Evolutionary conservation across 2,329 filamentous ascomycete genomes (phyloP).

Genomic region (Scedosporium apiospermum): DNA sequence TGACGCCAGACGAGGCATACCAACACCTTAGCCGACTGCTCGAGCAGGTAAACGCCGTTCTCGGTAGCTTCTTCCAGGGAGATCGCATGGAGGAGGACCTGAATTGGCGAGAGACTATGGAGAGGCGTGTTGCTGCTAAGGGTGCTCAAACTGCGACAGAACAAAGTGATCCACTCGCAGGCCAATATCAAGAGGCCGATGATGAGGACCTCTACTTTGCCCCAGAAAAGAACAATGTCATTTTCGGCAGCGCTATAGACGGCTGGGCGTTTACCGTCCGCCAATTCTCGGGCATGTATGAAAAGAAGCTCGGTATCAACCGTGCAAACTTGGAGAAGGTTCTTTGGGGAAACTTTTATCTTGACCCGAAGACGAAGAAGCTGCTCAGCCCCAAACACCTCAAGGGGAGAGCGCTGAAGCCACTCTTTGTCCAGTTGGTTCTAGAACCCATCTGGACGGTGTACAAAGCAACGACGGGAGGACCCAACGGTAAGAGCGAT

Average conservation of each 20-base stretch:
- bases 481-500: conserved; percentile 75
- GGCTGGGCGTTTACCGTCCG: conserved; percentile 98
- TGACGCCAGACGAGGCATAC: conserved; percentile 85
- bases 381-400: conserved; percentile 85
- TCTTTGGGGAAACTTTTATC: conserved; percentile 91
- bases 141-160: conserved; percentile 26
- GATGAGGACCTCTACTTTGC: conserved; percentile 98
- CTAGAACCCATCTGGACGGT: conserved; percentile 94
- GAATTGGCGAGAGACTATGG: conserved; percentile 88
- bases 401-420: conserved; percentile 83
- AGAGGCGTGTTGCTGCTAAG: conserved; percentile 68
- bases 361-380: conserved; percentile 95
- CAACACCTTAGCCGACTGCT: conserved; percentile 79
- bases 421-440: conserved; percentile 95
- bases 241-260: conserved; percentile 94
- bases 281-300: conserved; percentile 87
- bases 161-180: conserved; percentile 1
- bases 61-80: conserved; percentile 95
- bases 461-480: conserved; percentile 81
- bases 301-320: conserved; percentile 96
- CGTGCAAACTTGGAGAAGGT: conserved; percentile 81
- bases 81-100: conserved; percentile 98
- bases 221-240: conserved; percentile 97
- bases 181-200: conserved; percentile 73
- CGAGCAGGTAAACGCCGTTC: conserved; percentile 93